These are phyloP conservation scores for Psilocybe tampanensis DNA, from an alignment of 768 basidiomycete genomes.

Conservation along the genomic window DNA sequence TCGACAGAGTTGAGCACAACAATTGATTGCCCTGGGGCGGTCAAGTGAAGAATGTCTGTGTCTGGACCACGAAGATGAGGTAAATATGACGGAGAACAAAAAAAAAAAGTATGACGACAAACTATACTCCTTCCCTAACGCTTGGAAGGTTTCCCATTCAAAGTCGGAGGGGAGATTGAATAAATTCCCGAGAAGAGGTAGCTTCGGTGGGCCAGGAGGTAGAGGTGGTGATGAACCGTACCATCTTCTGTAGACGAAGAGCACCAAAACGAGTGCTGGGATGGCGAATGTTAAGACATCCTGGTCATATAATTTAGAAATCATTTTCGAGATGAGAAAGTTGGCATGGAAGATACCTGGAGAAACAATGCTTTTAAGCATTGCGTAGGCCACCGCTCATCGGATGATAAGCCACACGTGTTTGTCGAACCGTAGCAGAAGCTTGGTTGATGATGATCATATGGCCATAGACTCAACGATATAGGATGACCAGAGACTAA, in stretches of 20 bases:
- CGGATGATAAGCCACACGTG: constrained; percentile 4
- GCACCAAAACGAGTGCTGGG: background rate
- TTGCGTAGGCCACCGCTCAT: background rate
- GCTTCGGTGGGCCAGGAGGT: constrained; percentile 43
- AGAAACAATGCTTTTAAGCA: background rate
- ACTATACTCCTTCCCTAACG: constrained; percentile 45
- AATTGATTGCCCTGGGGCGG: constrained; percentile 18
- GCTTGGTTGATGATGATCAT: constrained; percentile 10
- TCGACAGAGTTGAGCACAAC: constrained; percentile 24
- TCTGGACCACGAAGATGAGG: constrained; percentile 7
- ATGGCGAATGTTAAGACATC: background rate
- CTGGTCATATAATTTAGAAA: background rate
- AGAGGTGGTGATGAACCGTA: constrained; percentile 26
- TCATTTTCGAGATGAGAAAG: background rate
- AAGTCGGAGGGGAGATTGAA: constrained; percentile 42
- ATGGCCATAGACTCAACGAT: constrained; percentile 3
- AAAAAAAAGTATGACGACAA: background rate
- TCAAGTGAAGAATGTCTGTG: constrained; percentile 22
- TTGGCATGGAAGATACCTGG: background rate
- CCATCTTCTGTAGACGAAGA: background rate
- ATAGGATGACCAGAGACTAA: constrained; percentile 1
- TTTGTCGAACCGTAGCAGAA: constrained; percentile 8
- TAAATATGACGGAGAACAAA: background rate
- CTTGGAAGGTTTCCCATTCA: constrained; percentile 42
- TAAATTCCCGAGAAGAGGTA: constrained; percentile 46